Conservation (phyloP, 116 monocot species). For the Thalassia testudinum region DNA sequence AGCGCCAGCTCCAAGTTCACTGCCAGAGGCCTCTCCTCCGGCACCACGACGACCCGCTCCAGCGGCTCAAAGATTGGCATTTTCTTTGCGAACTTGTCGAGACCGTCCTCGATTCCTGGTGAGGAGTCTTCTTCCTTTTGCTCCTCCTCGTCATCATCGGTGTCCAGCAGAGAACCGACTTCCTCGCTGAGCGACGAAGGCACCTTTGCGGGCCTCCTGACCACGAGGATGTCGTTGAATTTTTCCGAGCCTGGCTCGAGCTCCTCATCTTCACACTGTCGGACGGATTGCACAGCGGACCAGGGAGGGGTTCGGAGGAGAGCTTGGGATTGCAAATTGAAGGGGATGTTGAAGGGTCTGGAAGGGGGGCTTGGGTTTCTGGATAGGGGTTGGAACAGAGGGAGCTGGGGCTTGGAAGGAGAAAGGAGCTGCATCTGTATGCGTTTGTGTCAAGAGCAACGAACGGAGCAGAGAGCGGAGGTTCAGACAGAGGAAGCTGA, state of each 20-base stretch:
- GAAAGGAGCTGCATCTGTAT: constrained; percentile 4
- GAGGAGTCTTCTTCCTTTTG: neutral
- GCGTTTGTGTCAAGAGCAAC: neutral
- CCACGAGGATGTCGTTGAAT: constrained; percentile 16
- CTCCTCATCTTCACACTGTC: constrained; percentile 4
- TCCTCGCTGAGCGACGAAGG: neutral
- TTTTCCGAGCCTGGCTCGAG: constrained; percentile 6
- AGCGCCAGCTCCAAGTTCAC: constrained; percentile 70
- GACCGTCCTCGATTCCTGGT: constrained; percentile 19
- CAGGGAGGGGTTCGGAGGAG: constrained; percentile 11
- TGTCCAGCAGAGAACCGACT: neutral
- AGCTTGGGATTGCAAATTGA: constrained; percentile 9
- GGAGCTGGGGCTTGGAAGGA: constrained; percentile 21
- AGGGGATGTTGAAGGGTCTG: constrained; percentile 13
- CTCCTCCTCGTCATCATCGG: constrained; percentile 1
- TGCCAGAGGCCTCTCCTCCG: constrained; percentile 36
- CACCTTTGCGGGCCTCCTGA: constrained; percentile 39
- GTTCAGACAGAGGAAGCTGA: neutral
- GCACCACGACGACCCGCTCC: constrained; percentile 18
- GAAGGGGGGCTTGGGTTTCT: constrained; percentile 11
- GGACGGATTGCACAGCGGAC: constrained; percentile 4
- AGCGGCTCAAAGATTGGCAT: constrained; percentile 65
- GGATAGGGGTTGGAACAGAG: constrained; percentile 14
- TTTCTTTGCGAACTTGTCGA: constrained; percentile 64
- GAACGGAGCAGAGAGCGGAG: neutral